Conservation (phyloP, 2,329 filamentous ascomycete genomes). For the Calonectria leucothoes region DNA sequence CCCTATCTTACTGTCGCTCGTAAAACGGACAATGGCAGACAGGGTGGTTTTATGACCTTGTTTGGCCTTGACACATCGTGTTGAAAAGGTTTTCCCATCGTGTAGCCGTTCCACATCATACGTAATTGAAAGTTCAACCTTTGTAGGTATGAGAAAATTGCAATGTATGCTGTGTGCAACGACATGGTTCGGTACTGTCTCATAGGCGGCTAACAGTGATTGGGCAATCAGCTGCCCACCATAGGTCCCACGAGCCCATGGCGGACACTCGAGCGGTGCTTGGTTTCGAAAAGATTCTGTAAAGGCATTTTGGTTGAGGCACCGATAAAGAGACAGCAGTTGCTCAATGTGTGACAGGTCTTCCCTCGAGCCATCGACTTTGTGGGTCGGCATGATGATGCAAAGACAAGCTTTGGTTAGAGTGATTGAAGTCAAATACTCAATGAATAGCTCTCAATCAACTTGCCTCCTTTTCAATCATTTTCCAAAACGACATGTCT, state of each 20-base stretch:
- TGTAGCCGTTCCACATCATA: not conserved
- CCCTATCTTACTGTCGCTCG: not conserved
- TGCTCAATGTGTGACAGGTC: not conserved
- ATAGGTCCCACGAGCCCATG: not conserved
- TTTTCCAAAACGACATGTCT: too few relatives aligned
- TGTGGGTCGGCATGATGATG: not conserved
- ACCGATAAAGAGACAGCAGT: not conserved
- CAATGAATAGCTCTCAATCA: not conserved
- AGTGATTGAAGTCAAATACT: not conserved
- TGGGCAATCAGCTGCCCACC: not conserved
- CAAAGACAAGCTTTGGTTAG: not conserved
- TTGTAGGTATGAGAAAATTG: not conserved
- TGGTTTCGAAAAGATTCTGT: not conserved
- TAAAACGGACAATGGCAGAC: not conserved
- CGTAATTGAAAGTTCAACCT: not conserved
- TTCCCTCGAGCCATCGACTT: not conserved
- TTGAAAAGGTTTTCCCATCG: not conserved
- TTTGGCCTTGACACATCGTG: not conserved
- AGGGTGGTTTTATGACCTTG: not conserved
- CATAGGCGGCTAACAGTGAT: not conserved
- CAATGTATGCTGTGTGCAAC: not conserved
- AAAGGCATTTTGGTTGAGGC: too few relatives aligned
- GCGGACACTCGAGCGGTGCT: not conserved
- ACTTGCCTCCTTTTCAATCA: too few relatives aligned
- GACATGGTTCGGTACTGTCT: not conserved